phyloP scores from a whole-genome alignment of 495 filamentous ascomycete genomes.

The Lasiosphaeria ovina region DNA sequence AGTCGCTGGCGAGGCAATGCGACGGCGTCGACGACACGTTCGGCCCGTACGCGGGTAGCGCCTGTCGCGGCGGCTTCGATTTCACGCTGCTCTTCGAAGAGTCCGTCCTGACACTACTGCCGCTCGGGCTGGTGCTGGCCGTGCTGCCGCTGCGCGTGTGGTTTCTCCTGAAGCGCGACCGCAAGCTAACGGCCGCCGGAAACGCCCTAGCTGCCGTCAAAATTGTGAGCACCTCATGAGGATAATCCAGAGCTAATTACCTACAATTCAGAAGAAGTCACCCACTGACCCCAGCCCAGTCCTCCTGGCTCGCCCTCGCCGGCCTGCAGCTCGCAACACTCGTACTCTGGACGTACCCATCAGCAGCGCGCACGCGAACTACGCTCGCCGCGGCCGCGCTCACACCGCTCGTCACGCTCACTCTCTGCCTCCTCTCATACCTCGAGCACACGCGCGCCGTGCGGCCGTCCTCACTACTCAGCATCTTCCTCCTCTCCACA shows the following conservation, averaged over 20 bases:
- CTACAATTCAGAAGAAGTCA: neutral
- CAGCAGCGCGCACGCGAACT: conserved; percentile 37
- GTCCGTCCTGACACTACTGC: conserved; percentile 48
- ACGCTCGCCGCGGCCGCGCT: conserved; percentile 51
- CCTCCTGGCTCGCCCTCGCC: conserved; percentile 44
- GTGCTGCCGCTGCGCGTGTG: conserved; percentile 46
- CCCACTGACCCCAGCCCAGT: conserved; percentile 26
- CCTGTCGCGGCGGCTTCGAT: conserved; percentile 47
- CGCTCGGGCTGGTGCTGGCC: conserved; percentile 45
- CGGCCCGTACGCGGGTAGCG: conserved; percentile 27
- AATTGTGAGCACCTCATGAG: conserved; percentile 19
- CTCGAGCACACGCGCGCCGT: conserved; percentile 40
- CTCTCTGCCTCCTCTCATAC: conserved; percentile 39
- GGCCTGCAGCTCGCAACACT: conserved; percentile 47
- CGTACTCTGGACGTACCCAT: conserved; percentile 46
- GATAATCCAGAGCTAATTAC: too few relatives aligned
- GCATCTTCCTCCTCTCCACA: conserved; percentile 55
- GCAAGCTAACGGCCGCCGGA: conserved; percentile 12
- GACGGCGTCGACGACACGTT: conserved; percentile 25
- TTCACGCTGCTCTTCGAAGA: conserved; percentile 61
- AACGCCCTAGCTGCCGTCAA: conserved; percentile 17
- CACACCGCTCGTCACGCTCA: conserved; percentile 33
- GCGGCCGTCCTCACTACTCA: conserved; percentile 53
- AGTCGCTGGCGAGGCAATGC: conserved; percentile 4
- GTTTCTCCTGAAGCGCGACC: conserved; percentile 40